Base-by-base conservation (phyloP, 1,139 yeast species). In the Candida pseudoviswanathii region DNA sequence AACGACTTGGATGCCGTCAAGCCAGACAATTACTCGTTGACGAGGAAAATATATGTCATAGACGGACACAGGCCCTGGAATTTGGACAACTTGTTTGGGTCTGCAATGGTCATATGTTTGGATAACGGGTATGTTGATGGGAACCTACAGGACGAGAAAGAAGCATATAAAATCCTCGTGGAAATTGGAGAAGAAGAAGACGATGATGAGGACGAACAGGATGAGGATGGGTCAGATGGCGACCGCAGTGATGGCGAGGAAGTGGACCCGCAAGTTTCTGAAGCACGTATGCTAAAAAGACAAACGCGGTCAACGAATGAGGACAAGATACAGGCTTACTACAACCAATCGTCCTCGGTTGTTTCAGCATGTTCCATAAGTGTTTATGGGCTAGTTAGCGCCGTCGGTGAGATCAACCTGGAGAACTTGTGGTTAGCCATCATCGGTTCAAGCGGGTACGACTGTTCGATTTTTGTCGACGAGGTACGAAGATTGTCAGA, bases 41-140 rank as follows among this genome's bases (percentile, higher is more conserved):
- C 55, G 43, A 59, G 72, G 41, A 61, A 78, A 51, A 78, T 95
- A 1, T 95, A 89, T 62, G 80, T 95, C 10, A 77, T 94, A 52
- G 99, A 95, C 66, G 94, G 96, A 4, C 96, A 89, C 56, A 74
- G 98, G 55, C 99, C 99, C 2, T 94, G 98, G 98, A 91, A 91
- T 66, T 72, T 95, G 57, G 97, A 92, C 63, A 95, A 95, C 64
- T 64, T 94, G 47, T 92, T 89, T 75, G 97, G 96, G 2, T 85
- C 96, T 2, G 81, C 83, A n/a, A 76, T 84, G 58, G 82, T 94
- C 8, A 76, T 82, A 4, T 94, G 98, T 65, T 80, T 92, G 53
- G 98, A 94, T 62, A 99, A 94, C 64, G 97, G 97, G 1, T 76
- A 71, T 46, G 77, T 90, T 2, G 85, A 84, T 46, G 79, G 77